Percentiles rank a stretch among this genome's conserved stretches.
These are phyloP conservation scores for Xylariaceae sp. DNA, from an alignment of 2,329 filamentous ascomycete species.

Conservation along the genomic window DNA sequence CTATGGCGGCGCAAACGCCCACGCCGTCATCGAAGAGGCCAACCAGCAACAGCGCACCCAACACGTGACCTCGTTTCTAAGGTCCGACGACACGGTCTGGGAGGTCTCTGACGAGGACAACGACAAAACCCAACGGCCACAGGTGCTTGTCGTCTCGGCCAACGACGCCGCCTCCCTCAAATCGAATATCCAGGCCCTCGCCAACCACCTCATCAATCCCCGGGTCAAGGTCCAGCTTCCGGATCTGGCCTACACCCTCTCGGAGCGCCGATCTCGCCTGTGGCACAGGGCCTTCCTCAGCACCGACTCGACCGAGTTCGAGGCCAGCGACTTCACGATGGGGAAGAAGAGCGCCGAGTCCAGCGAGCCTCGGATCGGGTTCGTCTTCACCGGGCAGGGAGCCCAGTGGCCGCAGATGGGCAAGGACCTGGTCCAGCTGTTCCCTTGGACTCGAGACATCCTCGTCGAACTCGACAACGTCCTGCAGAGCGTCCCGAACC, in stretches of 20 bases:
- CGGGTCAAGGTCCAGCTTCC: constrained; percentile 17
- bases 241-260: constrained; percentile 29
- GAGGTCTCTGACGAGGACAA: no score
- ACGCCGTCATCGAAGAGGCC: constrained; percentile 27
- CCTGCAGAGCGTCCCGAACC: neutral
- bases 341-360: neutral
- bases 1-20: constrained; percentile 33
- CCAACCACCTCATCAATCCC: constrained; percentile 24
- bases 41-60: neutral
- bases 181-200: constrained; percentile 16
- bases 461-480: neutral
- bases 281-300: constrained; percentile 22
- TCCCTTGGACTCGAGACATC: constrained; percentile 17
- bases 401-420: constrained; percentile 3
- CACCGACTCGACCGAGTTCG: no score
- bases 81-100: no score
- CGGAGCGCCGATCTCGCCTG: constrained; percentile 17
- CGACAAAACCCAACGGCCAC: neutral
- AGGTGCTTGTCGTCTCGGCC: constrained; percentile 21
- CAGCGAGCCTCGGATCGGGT: neutral
- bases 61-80: no score
- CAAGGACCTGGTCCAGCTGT: constrained; percentile 9
- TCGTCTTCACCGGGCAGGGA: constrained; percentile 5
- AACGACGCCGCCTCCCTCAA: constrained; percentile 23
- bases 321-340: no score